Conservation (phyloP, 2,329 filamentous ascomycete species). For the Epichloe hybrida region DNA sequence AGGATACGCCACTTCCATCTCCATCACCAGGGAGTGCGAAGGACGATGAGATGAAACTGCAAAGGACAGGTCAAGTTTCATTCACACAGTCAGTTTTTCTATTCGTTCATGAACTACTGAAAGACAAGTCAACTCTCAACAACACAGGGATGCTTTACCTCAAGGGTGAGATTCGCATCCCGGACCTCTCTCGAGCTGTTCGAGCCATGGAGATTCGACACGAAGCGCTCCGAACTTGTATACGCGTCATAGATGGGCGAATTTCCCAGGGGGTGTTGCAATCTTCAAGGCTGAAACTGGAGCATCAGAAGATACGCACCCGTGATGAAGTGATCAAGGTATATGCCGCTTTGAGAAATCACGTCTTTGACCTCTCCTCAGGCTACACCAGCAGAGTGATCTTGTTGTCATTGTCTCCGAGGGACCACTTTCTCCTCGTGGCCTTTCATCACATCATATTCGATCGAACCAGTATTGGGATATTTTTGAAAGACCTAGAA, state of each 20-base stretch:
- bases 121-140: neutral
- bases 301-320: neutral
- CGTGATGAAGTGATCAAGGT: neutral
- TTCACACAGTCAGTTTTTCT: neutral
- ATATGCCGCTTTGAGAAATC: neutral
- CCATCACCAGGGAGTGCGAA: neutral
- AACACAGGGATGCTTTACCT: neutral
- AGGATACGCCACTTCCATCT: neutral
- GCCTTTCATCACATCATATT: neutral
- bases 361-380: neutral
- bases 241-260: slow-evolving; percentile 1
- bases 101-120: neutral
- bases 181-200: slow-evolving; percentile 20
- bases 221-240: slow-evolving; percentile 20
- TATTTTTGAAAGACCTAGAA: neutral
- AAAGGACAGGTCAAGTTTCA: neutral
- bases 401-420: neutral
- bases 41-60: neutral
- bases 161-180: neutral
- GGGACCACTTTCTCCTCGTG: neutral
- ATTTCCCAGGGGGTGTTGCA: neutral
- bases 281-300: neutral
- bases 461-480: neutral
- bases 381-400: neutral
- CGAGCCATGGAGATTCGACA: slow-evolving; percentile 15